phyloP scores from a whole-genome alignment of 306 rosid species.

The Senna tora region DNA sequence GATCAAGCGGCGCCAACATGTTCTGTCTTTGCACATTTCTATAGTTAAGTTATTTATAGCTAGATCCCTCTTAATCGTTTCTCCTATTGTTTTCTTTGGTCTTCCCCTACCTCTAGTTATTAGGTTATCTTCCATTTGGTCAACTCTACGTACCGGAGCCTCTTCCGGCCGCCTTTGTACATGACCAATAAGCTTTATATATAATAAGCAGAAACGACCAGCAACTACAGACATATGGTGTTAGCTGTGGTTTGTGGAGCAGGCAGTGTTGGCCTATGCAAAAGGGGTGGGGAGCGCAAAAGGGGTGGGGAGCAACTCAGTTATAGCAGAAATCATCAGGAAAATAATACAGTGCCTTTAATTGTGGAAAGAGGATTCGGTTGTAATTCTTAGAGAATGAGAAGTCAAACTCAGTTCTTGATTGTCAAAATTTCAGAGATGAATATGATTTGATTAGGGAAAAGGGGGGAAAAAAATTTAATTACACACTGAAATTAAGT shows the following conservation, averaged over 20 bases:
- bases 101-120: too few species aligned
- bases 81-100: too few species aligned
- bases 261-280: not conserved
- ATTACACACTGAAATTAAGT: not conserved
- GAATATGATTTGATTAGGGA: not conserved
- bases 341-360: not conserved
- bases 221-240: not conserved
- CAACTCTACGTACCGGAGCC: too few species aligned
- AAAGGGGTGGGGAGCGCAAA: not conserved
- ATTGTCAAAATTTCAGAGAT: not conserved
- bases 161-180: too few species aligned
- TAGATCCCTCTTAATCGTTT: too few species aligned
- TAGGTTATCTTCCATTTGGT: too few species aligned
- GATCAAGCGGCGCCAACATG: too few species aligned
- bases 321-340: not conserved
- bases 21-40: too few species aligned
- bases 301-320: too few species aligned
- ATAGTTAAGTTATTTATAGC: too few species aligned
- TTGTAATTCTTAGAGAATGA: not conserved
- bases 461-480: not conserved
- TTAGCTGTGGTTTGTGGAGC: not conserved
- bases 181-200: slow-evolving; percentile 17
- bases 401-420: too few species aligned
- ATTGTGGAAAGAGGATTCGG: not conserved
- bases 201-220: slow-evolving; percentile 20